Evolutionary conservation across 768 basidiomycete genomes (phyloP), one percentile per base, ranked within the genome.

Genomic region (Psilocybe cubensis): DNA sequence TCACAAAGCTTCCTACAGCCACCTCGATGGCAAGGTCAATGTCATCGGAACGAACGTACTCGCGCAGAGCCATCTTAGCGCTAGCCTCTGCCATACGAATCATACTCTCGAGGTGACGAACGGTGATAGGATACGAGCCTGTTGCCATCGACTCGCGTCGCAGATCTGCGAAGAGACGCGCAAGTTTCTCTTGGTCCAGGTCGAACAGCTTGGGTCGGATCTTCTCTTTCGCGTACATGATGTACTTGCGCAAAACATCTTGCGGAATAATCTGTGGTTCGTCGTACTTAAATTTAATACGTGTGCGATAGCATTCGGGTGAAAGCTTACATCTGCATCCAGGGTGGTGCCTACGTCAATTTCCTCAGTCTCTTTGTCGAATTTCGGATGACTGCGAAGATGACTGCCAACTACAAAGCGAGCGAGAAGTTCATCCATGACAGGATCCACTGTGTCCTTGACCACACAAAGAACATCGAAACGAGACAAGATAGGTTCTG

Each of bases 11-110:
- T 51, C 89, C 89, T 25, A 99, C 87, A 3, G 94, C 92, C 45
- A 98, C 96, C 66, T 94, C 94, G 60, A 99, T 98, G 1, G 97
- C 96, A 50, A 98, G 77, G 71, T 99, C 95, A 65, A 99, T 94
- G 70, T 99, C 97, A 71, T 98, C 97, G 35, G 89, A 80, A 44
- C 97, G 85, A 28, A 98, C 97, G 67, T 94, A 98, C 74, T 98
- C 96, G 52, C 97, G 83, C 60, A 99, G 77, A 47, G 96, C 88
- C 97, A 99, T 98, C 80, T 96, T 97, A 21, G 97, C 97, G 68
- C 92, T 94, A 12, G 97, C 96, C 74, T 99, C 97, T 2, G 94
- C 85, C 96, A 98, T 98, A 38, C 97, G 89, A 74, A 99, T 98
- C 92, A 97, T 97, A 70, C 94, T 96, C 76, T 99, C 97, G 57